Evolutionary conservation across 768 basidiomycete species (phyloP), one percentile per base, ranked within the genome.

Genomic region (Artomyces pyxidatus): DNA sequence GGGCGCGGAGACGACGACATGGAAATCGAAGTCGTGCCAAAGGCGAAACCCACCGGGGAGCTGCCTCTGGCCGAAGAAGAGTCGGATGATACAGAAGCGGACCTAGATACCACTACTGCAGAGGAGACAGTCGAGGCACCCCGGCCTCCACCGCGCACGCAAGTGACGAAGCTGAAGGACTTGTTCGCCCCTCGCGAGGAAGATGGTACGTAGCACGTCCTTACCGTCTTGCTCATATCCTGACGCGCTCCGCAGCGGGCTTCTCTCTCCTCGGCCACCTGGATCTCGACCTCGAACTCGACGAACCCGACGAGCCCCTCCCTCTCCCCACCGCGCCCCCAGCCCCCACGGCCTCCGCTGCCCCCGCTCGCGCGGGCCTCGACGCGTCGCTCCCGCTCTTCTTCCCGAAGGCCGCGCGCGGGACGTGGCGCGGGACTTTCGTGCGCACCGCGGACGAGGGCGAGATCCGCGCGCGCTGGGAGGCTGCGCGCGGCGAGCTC

Each of bases 211-310:
- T 61, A 0, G 7, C n/a, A 19, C 38, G 16, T 49, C 16, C 12
- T 42, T 21, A 42, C 3, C 28, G 25, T 17, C 22, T 10, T 42
- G 22, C 22, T 23, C 28, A 45, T 38, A 22, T 11, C 1, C 41
- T 40, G 6, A n/a, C 10, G 44, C 1, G 21, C n/a, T 28, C 37
- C 54, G 5, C 51, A 83, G 83, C 66, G 37, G 77, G 77, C 17
- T 90, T 90, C 64, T 88, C 88, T 10, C 70, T 90, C n/a, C 70
- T 89, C 4, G 76, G 75, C 0, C 81, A 88, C 53, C 75, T 90
- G 29, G 81, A 86, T 42, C 69, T 89, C 19, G 87, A 89, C 51
- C 68, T 81, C 27, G 85, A 85, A 42, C 68, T 85, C 14, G 83
- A 85, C 45, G 75, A 78, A 21, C 16, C 51, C n/a, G 78, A 79